Evolutionary conservation across 192 early-diverging fungal genomes (phyloP).

Genomic region (Backusella sp.): DNA sequence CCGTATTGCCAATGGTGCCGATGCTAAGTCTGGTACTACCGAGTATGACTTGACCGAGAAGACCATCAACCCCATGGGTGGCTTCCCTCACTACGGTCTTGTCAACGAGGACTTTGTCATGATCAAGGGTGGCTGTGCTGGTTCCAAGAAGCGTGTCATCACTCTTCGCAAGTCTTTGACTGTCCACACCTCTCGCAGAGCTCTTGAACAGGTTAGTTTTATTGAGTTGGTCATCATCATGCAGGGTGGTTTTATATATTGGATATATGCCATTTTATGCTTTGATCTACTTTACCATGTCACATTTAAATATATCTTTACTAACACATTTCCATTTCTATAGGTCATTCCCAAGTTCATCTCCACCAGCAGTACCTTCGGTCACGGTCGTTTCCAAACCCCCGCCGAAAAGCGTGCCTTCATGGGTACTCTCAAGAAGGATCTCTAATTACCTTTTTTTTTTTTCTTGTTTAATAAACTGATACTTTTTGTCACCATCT

Average conservation of each 20-base stretch:
- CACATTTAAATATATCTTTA: neutral
- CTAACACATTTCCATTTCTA: neutral
- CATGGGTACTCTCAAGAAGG: slow-evolving; percentile 91
- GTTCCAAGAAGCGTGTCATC: slow-evolving; percentile 95
- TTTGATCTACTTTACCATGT: neutral
- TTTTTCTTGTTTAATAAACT: too few species aligned
- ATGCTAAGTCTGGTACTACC: slow-evolving; percentile 82
- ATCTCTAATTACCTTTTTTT: slow-evolving; percentile 49
- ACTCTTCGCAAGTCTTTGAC: slow-evolving; percentile 98
- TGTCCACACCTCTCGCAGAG: slow-evolving; percentile 94
- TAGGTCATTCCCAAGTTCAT: slow-evolving; percentile 94
- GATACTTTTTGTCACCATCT: too few species aligned
- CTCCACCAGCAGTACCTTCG: slow-evolving; percentile 90
- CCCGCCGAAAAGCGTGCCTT: slow-evolving; percentile 91
- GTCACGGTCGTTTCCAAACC: slow-evolving; percentile 99
- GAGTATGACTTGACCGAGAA: slow-evolving; percentile 97
- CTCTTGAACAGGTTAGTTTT: slow-evolving; percentile 74
- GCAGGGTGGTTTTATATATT: neutral
- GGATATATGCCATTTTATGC: too few species aligned
- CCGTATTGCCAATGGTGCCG: too few species aligned
- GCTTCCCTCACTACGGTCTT: slow-evolving; percentile 99
- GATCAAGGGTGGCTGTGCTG: slow-evolving; percentile 97
- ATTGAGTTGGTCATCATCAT: neutral
- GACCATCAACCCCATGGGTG: slow-evolving; percentile 96
- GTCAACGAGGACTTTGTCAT: slow-evolving; percentile 99